These are phyloP conservation scores for Phytophthora idaei DNA, from an alignment of 352 stramenopile genomes.

Conservation along the genomic window DNA sequence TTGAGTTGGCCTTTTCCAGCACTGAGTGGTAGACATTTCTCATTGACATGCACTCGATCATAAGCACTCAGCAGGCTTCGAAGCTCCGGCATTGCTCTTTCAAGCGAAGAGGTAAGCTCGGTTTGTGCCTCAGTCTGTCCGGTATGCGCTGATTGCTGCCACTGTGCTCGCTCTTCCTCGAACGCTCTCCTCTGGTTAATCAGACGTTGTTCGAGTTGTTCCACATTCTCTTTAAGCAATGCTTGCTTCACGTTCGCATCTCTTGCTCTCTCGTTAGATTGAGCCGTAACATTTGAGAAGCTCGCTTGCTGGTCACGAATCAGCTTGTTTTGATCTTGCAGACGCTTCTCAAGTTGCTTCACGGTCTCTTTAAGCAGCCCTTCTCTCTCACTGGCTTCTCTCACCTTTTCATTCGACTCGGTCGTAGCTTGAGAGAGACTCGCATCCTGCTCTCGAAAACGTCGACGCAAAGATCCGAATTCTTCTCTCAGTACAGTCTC, in stretches of 20 bases:
- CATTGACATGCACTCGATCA: conserved; percentile 8
- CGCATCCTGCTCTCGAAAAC: conserved; percentile 2
- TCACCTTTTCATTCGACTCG: conserved; percentile 5
- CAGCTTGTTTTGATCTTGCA: conserved; percentile 9
- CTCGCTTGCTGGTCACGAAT: conserved; percentile 15
- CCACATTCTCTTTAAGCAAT: conserved; percentile 8
- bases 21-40: conserved; percentile 2
- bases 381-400: conserved; percentile 8
- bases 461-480: conserved; percentile 1
- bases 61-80: conserved; percentile 19
- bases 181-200: conserved; percentile 9
- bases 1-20: neutral
- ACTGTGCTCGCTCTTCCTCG: conserved; percentile 8
- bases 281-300: conserved; percentile 6
- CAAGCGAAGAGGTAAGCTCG: conserved; percentile 12
- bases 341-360: conserved; percentile 11
- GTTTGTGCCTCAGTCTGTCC: neutral
- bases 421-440: conserved; percentile 4
- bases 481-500: conserved; percentile 11
- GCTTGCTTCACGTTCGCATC: conserved; percentile 5
- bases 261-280: conserved; percentile 11
- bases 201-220: conserved; percentile 8
- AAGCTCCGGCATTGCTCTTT: conserved; percentile 13
- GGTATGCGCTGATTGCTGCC: conserved; percentile 1
- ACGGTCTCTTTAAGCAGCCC: conserved; percentile 8